A percentile compares a stretch with the other conserved stretches of the same genome.
phyloP scores from a whole-genome alignment of 768 basidiomycete species.

The Leccinum disarticulatum region DNA sequence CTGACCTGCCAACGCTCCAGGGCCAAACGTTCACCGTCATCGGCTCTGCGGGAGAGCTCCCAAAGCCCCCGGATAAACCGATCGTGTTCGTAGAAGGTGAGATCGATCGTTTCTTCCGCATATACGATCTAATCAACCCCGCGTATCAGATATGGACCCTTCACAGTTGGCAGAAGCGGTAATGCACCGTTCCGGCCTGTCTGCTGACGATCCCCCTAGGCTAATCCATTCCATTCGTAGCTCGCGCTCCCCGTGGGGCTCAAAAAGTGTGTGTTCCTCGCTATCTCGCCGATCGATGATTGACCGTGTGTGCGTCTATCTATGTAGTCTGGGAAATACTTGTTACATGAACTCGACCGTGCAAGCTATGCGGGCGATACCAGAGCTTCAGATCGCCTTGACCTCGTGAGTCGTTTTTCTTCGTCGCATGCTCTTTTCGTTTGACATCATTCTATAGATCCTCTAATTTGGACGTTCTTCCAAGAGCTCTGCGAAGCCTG shows the following conservation, averaged over 20 bases:
- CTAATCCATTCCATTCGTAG: slow-evolving; percentile 36
- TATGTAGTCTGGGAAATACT: slow-evolving; percentile 76
- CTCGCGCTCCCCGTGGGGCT: slow-evolving; percentile 81
- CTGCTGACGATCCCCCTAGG: neutral
- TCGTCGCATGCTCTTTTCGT: neutral
- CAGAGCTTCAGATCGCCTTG: slow-evolving; percentile 80
- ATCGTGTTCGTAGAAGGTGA: slow-evolving; percentile 84
- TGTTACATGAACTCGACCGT: slow-evolving; percentile 98
- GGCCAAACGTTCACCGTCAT: slow-evolving; percentile 93
- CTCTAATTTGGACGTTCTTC: slow-evolving; percentile 42
- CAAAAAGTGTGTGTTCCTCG: slow-evolving; percentile 51
- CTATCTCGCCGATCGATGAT: neutral
- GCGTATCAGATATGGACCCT: slow-evolving; percentile 76
- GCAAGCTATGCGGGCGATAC: slow-evolving; percentile 88
- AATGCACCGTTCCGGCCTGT: slow-evolving; percentile 23
- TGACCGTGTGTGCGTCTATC: slow-evolving; percentile 1
- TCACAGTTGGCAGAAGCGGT: slow-evolving; percentile 78
- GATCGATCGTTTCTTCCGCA: slow-evolving; percentile 8
- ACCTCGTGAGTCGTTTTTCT: slow-evolving; percentile 41
- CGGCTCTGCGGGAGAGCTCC: slow-evolving; percentile 89
- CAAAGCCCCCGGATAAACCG: slow-evolving; percentile 79
- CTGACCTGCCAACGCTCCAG: slow-evolving; percentile 36
- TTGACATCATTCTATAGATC: slow-evolving; percentile 24
- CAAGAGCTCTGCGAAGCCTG: slow-evolving; percentile 61
- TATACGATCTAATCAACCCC: slow-evolving; percentile 15